Evolutionary conservation across 2,329 filamentous ascomycete species (phyloP).

Genomic region (Boeremia exigua): DNA sequence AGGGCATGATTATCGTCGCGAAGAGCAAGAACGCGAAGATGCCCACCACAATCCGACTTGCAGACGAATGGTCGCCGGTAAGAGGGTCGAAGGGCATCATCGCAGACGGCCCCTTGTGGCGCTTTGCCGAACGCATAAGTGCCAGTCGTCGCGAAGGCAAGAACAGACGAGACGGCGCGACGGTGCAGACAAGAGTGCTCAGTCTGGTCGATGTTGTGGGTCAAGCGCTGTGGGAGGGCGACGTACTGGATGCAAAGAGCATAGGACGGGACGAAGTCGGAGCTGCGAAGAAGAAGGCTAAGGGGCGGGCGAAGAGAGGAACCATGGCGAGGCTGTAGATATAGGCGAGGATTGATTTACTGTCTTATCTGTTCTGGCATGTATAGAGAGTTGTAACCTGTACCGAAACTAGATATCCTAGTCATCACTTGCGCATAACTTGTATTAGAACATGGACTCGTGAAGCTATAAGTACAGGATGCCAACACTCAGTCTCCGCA

Average conservation of each 20-base stretch:
- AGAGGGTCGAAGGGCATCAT: slow-evolving; percentile 64
- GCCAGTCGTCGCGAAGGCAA: slow-evolving; percentile 87
- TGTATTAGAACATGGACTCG: no score
- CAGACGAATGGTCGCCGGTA: slow-evolving; percentile 74
- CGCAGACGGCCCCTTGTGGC: slow-evolving; percentile 81
- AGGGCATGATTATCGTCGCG: slow-evolving; percentile 80
- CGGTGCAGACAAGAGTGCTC: slow-evolving; percentile 82
- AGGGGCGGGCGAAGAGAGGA: slow-evolving; percentile 42
- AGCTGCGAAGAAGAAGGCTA: slow-evolving; percentile 27
- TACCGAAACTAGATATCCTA: no score
- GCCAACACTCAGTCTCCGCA: no score
- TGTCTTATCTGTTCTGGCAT: no score
- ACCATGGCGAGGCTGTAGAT: slow-evolving; percentile 36
- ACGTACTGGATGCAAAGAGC: slow-evolving; percentile 17
- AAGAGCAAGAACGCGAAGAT: slow-evolving; percentile 69
- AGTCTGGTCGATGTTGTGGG: slow-evolving; percentile 78
- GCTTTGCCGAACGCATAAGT: slow-evolving; percentile 88
- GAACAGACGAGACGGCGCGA: slow-evolving; percentile 91
- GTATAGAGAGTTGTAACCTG: no score
- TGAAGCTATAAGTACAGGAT: no score
- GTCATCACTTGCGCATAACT: no score
- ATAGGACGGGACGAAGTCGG: slow-evolving; percentile 18
- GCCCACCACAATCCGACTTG: slow-evolving; percentile 69
- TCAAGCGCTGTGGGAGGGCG: slow-evolving; percentile 66
- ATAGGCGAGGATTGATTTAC: background rate